Percentiles rank a stretch among this genome's conserved stretches.
phyloP scores from a whole-genome alignment of 371 early-diverging fungal genomes.

The Lichtheimia corymbifera region DNA sequence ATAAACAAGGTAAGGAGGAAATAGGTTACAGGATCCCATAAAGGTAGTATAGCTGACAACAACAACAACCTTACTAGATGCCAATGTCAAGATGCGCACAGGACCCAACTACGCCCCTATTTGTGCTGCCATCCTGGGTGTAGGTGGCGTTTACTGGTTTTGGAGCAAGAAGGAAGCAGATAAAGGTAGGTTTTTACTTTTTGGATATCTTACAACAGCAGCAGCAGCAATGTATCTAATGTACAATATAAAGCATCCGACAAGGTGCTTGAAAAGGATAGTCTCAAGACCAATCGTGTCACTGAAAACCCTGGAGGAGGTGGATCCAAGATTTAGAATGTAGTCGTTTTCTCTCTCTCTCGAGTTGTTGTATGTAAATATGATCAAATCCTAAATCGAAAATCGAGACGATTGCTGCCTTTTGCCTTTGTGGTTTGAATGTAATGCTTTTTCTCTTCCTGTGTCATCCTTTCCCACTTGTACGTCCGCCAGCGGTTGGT shows the following conservation, averaged over 20 bases:
- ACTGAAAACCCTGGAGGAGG: not conserved
- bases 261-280: not conserved
- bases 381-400: slow-evolving; percentile 27
- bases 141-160: not conserved
- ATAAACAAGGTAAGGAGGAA: not conserved
- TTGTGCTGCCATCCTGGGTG: slow-evolving; percentile 6
- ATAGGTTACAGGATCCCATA: not conserved
- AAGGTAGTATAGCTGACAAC: not conserved
- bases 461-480: slow-evolving; percentile 33
- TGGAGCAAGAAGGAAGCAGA: not conserved
- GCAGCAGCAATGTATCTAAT: not conserved
- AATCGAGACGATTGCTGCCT: slow-evolving; percentile 45
- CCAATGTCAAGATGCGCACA: slow-evolving; percentile 9
- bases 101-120: slow-evolving; percentile 1
- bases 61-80: not conserved
- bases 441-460: slow-evolving; percentile 31
- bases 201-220: not conserved
- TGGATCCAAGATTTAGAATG: not conserved
- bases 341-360: not conserved
- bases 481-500: slow-evolving; percentile 28
- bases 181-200: not conserved
- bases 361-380: too few relatives aligned
- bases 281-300: not conserved
- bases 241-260: not conserved
- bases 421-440: slow-evolving; percentile 25